These are phyloP conservation scores for Liriodendron chinense DNA, from an alignment of 164 flowering plant genomes.

Conservation along the genomic window DNA sequence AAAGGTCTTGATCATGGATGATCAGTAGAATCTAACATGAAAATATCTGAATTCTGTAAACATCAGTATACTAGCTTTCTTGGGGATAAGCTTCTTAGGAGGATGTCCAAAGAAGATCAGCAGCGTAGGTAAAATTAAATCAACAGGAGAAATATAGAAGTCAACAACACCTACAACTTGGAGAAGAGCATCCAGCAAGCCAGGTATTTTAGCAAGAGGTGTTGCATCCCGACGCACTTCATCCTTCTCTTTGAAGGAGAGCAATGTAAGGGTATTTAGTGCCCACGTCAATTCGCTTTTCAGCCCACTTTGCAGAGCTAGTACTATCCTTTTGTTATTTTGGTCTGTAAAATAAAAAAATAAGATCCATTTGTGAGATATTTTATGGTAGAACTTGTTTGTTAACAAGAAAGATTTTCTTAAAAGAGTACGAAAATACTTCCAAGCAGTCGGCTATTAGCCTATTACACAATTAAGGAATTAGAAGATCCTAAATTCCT, in stretches of 20 bases:
- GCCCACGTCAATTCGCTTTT: constrained; percentile 99
- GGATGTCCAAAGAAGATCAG: background rate
- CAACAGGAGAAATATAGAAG: background rate
- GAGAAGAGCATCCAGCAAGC: constrained; percentile 93
- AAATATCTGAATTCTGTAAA: background rate
- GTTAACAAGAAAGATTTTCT: too few species aligned
- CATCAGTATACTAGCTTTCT: background rate
- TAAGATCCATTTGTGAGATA: too few species aligned
- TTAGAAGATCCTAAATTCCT: too few species aligned
- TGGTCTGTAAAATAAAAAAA: constrained; percentile 51
- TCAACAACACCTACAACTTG: constrained; percentile 71
- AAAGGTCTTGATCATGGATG: background rate
- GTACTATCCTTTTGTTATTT: constrained; percentile 83
- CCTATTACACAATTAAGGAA: background rate
- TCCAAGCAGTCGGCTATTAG: background rate
- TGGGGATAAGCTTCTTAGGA: background rate
- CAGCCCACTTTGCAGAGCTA: constrained; percentile 95
- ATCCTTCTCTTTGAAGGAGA: constrained; percentile 97
- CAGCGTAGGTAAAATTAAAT: background rate
- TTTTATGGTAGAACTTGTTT: too few species aligned
- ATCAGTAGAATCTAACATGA: background rate
- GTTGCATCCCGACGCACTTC: constrained; percentile 88
- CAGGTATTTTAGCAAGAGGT: constrained; percentile 88
- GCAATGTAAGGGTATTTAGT: constrained; percentile 82
- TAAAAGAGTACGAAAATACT: background rate